A percentile compares a stretch with the other conserved stretches of the same genome.
Evolutionary conservation across 1,139 yeast genomes (phyloP).

Genomic region (Yamadazyma epiphylla): DNA sequence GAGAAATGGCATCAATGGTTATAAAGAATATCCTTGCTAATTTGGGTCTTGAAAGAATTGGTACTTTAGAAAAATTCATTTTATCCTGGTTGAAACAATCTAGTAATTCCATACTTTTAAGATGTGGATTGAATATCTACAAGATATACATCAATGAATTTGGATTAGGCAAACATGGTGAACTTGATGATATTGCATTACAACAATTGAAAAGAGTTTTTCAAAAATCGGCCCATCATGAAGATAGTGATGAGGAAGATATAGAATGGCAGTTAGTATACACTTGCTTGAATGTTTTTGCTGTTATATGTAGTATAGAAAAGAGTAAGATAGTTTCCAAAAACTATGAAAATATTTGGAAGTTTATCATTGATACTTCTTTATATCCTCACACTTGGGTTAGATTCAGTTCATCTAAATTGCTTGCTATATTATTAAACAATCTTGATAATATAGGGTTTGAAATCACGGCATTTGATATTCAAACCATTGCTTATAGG

Average conservation of each 20-base stretch:
- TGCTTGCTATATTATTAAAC: conserved; percentile 50
- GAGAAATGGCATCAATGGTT: conserved; percentile 77
- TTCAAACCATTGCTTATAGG: conserved; percentile 67
- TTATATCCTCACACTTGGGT: conserved; percentile 94
- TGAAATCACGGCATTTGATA: conserved; percentile 29
- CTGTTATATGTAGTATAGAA: conserved; percentile 30
- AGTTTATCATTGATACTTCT: conserved; percentile 48
- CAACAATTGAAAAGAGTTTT: conserved; percentile 36
- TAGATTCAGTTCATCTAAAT: conserved; percentile 63
- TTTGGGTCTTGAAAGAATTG: conserved; percentile 37
- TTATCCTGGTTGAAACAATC: conserved; percentile 65
- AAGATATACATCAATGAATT: conserved; percentile 56
- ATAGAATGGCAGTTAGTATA: conserved; percentile 78
- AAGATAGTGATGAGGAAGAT: conserved; percentile 25
- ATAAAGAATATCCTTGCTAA: conserved; percentile 54
- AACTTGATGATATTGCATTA: conserved; percentile 38
- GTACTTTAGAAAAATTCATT: conserved; percentile 46
- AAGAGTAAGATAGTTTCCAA: conserved; percentile 27
- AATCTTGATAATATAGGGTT: conserved; percentile 34
- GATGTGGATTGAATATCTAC: conserved; percentile 77
- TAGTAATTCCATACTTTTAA: conserved; percentile 50
- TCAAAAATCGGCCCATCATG: conserved; percentile 21
- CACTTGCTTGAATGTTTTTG: conserved; percentile 55
- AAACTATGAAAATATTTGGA: conserved; percentile 45
- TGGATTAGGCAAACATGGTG: conserved; percentile 37